phyloP scores from a whole-genome alignment of 306 rosid genomes.

The Vicia faba region DNA sequence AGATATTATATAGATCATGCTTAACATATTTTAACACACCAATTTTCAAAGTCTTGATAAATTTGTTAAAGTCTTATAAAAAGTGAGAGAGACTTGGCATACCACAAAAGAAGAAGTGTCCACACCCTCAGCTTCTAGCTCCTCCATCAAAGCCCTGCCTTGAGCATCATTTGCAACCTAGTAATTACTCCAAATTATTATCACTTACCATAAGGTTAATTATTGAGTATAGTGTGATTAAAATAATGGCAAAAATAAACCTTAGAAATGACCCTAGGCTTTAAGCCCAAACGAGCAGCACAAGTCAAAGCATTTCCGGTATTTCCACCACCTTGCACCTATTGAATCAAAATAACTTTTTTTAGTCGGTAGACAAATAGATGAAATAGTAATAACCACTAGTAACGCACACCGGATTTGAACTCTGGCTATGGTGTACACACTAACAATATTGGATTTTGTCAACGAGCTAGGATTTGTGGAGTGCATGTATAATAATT shows the following conservation, averaged over 20 bases:
- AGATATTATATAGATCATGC: too few species aligned
- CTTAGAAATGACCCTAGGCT: conserved; percentile 79
- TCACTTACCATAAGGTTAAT: neutral
- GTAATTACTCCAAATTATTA: conserved; percentile 29
- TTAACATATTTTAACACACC: too few species aligned
- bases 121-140: conserved; percentile 53
- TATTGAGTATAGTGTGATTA: neutral
- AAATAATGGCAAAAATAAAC: conserved; percentile 38
- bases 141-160: conserved; percentile 47
- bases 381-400: too few species aligned
- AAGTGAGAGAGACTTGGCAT: neutral
- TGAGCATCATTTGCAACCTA: conserved; percentile 53
- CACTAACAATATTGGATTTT: too few species aligned
- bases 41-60: too few species aligned
- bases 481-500: neutral
- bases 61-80: too few species aligned
- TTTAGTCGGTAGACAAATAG: too few species aligned
- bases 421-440: too few species aligned
- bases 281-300: conserved; percentile 84
- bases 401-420: too few species aligned
- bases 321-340: conserved; percentile 97
- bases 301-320: conserved; percentile 79
- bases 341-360: conserved; percentile 25
- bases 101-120: conserved; percentile 54
- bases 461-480: too few species aligned